Conservation (phyloP, 192 early-diverging fungal genomes). For the Gigaspora rosea region DNA sequence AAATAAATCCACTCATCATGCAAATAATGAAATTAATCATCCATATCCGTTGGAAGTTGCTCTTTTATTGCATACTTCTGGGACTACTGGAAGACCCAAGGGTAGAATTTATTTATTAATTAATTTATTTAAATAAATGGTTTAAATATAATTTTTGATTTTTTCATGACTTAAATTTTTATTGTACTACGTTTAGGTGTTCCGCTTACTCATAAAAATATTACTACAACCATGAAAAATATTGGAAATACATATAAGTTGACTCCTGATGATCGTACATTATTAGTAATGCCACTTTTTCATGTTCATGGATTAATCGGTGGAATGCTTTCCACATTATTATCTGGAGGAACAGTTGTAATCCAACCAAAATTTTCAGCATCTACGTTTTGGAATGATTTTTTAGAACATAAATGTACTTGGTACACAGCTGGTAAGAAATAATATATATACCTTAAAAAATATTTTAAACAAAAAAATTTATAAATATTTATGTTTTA, state of each 20-base stretch:
- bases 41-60: slow-evolving; percentile 62
- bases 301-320: slow-evolving; percentile 86
- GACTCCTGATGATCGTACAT: slow-evolving; percentile 57
- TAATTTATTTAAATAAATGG: neutral
- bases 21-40: slow-evolving; percentile 6
- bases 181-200: slow-evolving; percentile 50
- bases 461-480: too few species aligned
- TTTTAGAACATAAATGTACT: slow-evolving; percentile 55
- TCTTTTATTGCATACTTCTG: slow-evolving; percentile 78
- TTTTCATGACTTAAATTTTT: neutral
- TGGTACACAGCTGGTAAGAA: slow-evolving; percentile 67
- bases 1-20: neutral
- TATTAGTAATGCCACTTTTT: slow-evolving; percentile 85
- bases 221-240: slow-evolving; percentile 73
- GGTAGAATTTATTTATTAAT: slow-evolving; percentile 36
- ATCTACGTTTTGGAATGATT: slow-evolving; percentile 75
- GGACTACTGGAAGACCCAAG: slow-evolving; percentile 78
- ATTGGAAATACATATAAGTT: slow-evolving; percentile 72
- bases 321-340: slow-evolving; percentile 68
- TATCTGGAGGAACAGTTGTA: slow-evolving; percentile 66
- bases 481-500: neutral
- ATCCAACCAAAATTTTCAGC: slow-evolving; percentile 75
- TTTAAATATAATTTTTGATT: neutral
- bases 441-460: too few species aligned
- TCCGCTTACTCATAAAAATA: slow-evolving; percentile 77